Evolutionary conservation across 2,329 filamentous ascomycete species (phyloP).

Genomic region (Aspergillus versicolor): DNA sequence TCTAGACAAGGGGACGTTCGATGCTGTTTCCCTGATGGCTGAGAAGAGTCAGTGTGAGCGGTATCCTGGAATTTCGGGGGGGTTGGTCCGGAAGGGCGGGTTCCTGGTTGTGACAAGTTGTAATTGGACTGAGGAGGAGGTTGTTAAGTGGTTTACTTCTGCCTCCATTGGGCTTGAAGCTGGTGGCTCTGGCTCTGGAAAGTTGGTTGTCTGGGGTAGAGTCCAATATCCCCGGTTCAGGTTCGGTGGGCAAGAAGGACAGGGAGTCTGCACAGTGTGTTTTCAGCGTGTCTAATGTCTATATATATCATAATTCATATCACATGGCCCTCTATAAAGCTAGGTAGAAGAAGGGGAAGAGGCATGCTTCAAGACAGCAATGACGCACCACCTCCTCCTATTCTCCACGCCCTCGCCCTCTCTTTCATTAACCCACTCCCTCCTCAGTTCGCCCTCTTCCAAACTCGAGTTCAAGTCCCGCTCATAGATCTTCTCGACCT

Average conservation of each 20-base stretch:
- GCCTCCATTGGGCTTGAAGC: conserved; percentile 12
- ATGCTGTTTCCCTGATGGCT: conserved; percentile 75
- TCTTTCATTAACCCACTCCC: conserved; percentile 43
- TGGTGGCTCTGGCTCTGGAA: conserved; percentile 29
- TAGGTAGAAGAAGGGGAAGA: background rate
- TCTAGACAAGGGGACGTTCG: conserved; percentile 97
- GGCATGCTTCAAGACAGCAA: conserved; percentile 43
- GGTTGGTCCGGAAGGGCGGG: conserved; percentile 68
- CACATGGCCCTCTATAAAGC: background rate
- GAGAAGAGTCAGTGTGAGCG: conserved; percentile 66
- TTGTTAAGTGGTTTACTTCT: conserved; percentile 73
- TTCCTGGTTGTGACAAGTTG: conserved; percentile 88
- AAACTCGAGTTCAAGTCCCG: conserved; percentile 48
- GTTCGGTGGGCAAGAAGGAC: conserved; percentile 85
- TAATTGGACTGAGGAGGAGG: conserved; percentile 94
- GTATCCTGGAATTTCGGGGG: conserved; percentile 69
- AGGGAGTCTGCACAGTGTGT: conserved; percentile 84
- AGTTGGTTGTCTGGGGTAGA: conserved; percentile 62
- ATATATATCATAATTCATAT: conserved; percentile 2
- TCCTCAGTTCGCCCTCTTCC: conserved; percentile 42
- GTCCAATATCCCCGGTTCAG: conserved; percentile 83
- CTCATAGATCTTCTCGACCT: conserved; percentile 55
- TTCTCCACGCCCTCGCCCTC: conserved; percentile 51
- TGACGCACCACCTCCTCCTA: conserved; percentile 58
- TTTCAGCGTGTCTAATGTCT: conserved; percentile 56